phyloP scores from a whole-genome alignment of 2,329 filamentous ascomycete species.

The Verticillium nubilum region DNA sequence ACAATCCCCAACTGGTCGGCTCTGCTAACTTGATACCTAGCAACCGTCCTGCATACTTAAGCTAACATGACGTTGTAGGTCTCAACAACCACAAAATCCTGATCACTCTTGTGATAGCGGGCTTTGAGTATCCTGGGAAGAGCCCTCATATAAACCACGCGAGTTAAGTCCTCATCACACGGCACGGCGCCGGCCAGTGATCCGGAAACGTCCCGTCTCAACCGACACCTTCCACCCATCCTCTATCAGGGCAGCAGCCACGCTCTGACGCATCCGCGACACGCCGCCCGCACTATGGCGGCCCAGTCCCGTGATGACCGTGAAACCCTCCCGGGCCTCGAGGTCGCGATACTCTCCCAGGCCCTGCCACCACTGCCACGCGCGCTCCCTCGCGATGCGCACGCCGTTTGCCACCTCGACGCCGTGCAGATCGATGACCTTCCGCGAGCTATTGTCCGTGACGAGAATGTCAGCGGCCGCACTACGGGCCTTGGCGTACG shows the following conservation, averaged over 20 bases:
- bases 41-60: too few relatives aligned
- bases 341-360: slow-evolving; percentile 59
- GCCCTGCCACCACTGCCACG: slow-evolving; percentile 69
- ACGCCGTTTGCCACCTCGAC: slow-evolving; percentile 76
- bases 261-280: slow-evolving; percentile 71
- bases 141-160: too few relatives aligned
- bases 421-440: slow-evolving; percentile 73
- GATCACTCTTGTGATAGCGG: too few relatives aligned
- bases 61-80: too few relatives aligned
- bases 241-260: slow-evolving; percentile 66
- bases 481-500: slow-evolving; percentile 54
- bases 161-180: neutral
- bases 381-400: slow-evolving; percentile 65
- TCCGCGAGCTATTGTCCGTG: slow-evolving; percentile 51
- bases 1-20: too few relatives aligned
- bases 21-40: too few relatives aligned
- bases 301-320: slow-evolving; percentile 77
- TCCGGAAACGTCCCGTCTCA: slow-evolving; percentile 62
- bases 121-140: too few relatives aligned
- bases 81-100: too few relatives aligned
- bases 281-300: slow-evolving; percentile 72
- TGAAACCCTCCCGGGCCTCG: slow-evolving; percentile 51
- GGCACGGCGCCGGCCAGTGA: slow-evolving; percentile 50
- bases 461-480: slow-evolving; percentile 67
- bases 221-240: slow-evolving; percentile 82